Evolutionary conservation across 768 basidiomycete species (phyloP), one percentile per base, ranked within the genome.

Genomic region (Russula vinacea): DNA sequence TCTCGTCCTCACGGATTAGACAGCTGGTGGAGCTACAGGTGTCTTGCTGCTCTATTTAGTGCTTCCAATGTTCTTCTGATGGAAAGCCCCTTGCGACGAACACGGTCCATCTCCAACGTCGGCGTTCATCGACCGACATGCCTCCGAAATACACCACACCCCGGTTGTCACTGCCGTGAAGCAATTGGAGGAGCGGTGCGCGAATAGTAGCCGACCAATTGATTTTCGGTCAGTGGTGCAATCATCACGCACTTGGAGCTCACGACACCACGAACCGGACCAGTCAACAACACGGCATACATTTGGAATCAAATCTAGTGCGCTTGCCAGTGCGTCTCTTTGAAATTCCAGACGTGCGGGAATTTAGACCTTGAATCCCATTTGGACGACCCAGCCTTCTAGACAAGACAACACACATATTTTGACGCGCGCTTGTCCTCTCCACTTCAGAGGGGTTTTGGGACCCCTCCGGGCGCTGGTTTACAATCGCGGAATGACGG

Each of bases 221-320:
- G 45, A 16, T 60, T 11, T 37, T 29, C n/a, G 9, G 14, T 4
- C 40, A 19, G n/a, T n/a, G 26, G 37, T 19, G 22, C 44, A 8
- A 22, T 22, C 44, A 29, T n/a, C 45, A 45, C 10, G 47, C 55
- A 32, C 54, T 40, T 50, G 47, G 10, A 17, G 53, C 35, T 35
- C 56, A 35, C 29, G 29, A 29, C 56, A 35, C 29, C 2, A 29
- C 56, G 62, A 62, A 62, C 62, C 62, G 19, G 62, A 51, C 62
- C 62, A 57, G 49, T 52, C 51, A 33, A 13, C 50, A 51, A 37
- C 49, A 58, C 35, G 37, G 50, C 26, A 50, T 22, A 16, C n/a
- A 44, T 9, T 26, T 7, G 2, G 26, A 56, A n/a, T n/a, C 56
- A 56, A 42, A 49, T 58, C 11, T 11, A 26, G 17, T 5, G 10